Conservation (phyloP, 441 rosid species). For the Eruca vesicaria region DNA sequence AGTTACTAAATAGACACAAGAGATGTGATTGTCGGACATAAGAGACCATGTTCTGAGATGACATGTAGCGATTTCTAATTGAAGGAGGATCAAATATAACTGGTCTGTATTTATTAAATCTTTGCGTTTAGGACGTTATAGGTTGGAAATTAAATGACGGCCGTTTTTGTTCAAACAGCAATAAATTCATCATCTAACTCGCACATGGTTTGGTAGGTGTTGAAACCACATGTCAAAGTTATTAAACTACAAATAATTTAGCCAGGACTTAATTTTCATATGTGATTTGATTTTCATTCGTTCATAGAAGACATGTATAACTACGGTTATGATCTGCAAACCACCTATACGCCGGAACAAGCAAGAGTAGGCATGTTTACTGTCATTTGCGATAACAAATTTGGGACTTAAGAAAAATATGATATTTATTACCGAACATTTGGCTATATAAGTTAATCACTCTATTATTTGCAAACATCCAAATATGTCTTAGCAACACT, state of each 20-base stretch:
- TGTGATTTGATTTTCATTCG: neutral
- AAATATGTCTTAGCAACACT: neutral
- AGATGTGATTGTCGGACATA: neutral
- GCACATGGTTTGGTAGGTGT: constrained; percentile 28
- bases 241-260: neutral
- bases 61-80: constrained; percentile 14
- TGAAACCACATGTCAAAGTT: neutral
- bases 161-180: constrained; percentile 17
- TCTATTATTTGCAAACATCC: neutral
- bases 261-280: neutral
- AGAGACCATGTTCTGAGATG: neutral
- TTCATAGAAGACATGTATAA: neutral
- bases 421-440: neutral
- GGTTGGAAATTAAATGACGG: neutral
- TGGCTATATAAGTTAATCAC: neutral
- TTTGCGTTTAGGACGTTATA: constrained; percentile 6
- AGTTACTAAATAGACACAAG: neutral
- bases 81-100: neutral
- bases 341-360: neutral
- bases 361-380: neutral
- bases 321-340: neutral
- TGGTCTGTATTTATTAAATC: constrained; percentile 3
- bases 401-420: neutral
- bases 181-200: constrained; percentile 32
- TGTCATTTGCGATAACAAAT: neutral